These are phyloP conservation scores for Rhododendron simsii DNA, from an alignment of 148 eudicot genomes.

Conservation along the genomic window DNA sequence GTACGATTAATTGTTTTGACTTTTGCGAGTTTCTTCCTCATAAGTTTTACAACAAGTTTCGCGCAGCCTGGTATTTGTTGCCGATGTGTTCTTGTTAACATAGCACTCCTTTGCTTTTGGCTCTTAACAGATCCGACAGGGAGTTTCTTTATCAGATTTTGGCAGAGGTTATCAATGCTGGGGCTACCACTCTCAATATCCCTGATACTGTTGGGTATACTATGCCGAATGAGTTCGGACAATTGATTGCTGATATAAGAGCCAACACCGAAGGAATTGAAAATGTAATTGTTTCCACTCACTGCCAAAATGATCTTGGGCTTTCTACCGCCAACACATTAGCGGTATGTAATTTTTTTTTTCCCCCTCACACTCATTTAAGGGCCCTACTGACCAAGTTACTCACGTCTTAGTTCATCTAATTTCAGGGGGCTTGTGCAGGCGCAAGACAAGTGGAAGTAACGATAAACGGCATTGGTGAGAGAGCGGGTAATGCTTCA, in stretches of 20 bases:
- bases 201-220: slow-evolving; percentile 91
- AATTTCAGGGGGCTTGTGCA: slow-evolving; percentile 78
- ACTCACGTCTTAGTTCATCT: slow-evolving; percentile 19
- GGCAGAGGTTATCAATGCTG: slow-evolving; percentile 89
- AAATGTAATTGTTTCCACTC: slow-evolving; percentile 87
- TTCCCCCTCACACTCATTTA: not conserved
- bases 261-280: slow-evolving; percentile 89
- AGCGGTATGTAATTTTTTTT: slow-evolving; percentile 40
- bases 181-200: slow-evolving; percentile 87
- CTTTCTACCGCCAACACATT: slow-evolving; percentile 91
- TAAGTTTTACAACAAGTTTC: not conserved
- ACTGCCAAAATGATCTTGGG: slow-evolving; percentile 97
- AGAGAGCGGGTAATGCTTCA: slow-evolving; percentile 98
- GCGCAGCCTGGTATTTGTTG: not conserved
- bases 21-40: not conserved
- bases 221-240: slow-evolving; percentile 74
- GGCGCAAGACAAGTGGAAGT: slow-evolving; percentile 97
- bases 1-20: not conserved
- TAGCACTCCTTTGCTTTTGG: not conserved
- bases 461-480: slow-evolving; percentile 94
- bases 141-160: slow-evolving; percentile 82
- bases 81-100: not conserved
- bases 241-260: slow-evolving; percentile 79
- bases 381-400: not conserved
- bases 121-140: slow-evolving; percentile 67